Evolutionary conservation across 192 early-diverging fungal species (phyloP).

Genomic region (Mortierella claussenii): DNA sequence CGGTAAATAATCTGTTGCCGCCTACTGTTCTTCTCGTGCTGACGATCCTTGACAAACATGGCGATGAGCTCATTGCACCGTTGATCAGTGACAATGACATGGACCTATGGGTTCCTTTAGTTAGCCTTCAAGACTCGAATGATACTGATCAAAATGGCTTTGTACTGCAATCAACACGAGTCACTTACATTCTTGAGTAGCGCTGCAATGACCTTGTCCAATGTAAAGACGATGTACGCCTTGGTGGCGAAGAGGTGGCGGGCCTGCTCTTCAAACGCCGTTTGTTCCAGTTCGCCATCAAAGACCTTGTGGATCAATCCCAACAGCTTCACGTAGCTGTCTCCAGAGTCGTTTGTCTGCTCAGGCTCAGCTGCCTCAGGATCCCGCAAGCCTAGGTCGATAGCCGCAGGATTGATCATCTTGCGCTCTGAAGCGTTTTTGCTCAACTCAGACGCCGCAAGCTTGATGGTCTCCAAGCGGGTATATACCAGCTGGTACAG

Average conservation of each 20-base stretch:
- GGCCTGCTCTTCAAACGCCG: slow-evolving; percentile 87
- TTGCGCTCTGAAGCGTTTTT: slow-evolving; percentile 62
- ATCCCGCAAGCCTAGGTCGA: slow-evolving; percentile 65
- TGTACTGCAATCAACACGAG: no score
- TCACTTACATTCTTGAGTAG: slow-evolving; percentile 81
- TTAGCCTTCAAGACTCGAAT: no score
- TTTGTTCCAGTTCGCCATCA: slow-evolving; percentile 82
- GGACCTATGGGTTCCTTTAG: slow-evolving; percentile 59
- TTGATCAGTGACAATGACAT: slow-evolving; percentile 72
- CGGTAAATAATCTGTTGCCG: slow-evolving; percentile 78
- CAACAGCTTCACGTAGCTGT: slow-evolving; percentile 85
- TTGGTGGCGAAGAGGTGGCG: slow-evolving; percentile 90
- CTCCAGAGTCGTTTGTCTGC: slow-evolving; percentile 66
- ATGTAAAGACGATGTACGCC: slow-evolving; percentile 88
- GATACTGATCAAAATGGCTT: no score
- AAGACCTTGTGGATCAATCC: slow-evolving; percentile 80
- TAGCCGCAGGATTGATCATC: slow-evolving; percentile 68
- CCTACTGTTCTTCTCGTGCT: slow-evolving; percentile 60
- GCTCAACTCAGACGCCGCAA: slow-evolving; percentile 70
- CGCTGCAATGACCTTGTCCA: slow-evolving; percentile 87
- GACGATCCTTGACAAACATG: slow-evolving; percentile 70
- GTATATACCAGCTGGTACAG: slow-evolving; percentile 89
- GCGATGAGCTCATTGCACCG: slow-evolving; percentile 70
- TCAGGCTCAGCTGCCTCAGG: slow-evolving; percentile 59
- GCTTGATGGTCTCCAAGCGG: slow-evolving; percentile 83